Percentiles rank a stretch among this genome's conserved stretches.
Conservation (phyloP, 2,329 filamentous ascomycete genomes). For the Fusarium robinianum region DNA sequence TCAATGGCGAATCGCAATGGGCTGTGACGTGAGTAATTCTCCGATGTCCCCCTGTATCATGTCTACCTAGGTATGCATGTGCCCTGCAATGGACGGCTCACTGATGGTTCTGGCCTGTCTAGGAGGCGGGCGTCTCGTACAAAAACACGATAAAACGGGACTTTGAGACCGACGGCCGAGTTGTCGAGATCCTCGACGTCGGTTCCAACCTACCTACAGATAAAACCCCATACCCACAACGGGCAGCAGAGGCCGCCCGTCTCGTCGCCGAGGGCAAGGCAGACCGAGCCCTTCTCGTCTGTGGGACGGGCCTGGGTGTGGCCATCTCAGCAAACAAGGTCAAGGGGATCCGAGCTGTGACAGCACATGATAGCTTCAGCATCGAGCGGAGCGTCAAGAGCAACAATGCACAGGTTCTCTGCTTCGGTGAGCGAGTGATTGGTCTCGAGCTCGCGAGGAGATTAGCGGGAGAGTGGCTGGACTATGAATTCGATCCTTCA, state of each 20-base stretch:
- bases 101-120: too few species aligned
- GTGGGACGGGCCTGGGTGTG: conserved; percentile 84
- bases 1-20: conserved; percentile 58
- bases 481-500: conserved; percentile 75
- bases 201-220: conserved; percentile 68
- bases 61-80: too few species aligned
- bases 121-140: conserved; percentile 77
- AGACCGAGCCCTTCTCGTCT: conserved; percentile 81
- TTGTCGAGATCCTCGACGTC: conserved; percentile 72
- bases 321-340: conserved; percentile 91
- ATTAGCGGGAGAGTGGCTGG: conserved; percentile 80
- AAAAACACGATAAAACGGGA: conserved; percentile 77
- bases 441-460: conserved; percentile 79
- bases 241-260: conserved; percentile 72
- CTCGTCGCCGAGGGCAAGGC: conserved; percentile 66
- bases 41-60: background rate
- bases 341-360: conserved; percentile 82
- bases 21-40: conserved; percentile 54
- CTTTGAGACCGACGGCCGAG: conserved; percentile 68
- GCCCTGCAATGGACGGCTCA: too few species aligned
- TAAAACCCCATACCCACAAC: conserved; percentile 81
- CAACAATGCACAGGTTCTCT: conserved; percentile 86
- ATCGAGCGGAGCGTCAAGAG: conserved; percentile 80
- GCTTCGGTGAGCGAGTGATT: conserved; percentile 82
- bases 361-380: conserved; percentile 83